A percentile compares a stretch with the other conserved stretches of the same genome.
These are phyloP conservation scores for Artemisia argyi DNA, from an alignment of 129 eudicot genomes.

Conservation along the genomic window DNA sequence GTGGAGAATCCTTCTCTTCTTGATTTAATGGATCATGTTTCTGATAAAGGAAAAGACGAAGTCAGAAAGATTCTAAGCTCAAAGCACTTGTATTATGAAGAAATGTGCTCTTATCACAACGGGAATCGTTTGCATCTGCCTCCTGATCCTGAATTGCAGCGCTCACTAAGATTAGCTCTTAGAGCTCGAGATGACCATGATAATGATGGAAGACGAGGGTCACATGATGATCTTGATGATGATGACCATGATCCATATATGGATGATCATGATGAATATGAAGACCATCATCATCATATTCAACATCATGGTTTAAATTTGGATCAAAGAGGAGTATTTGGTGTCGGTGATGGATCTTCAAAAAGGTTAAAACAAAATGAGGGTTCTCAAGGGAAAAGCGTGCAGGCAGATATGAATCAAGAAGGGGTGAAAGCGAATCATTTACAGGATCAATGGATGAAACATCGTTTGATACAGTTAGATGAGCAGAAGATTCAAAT, in stretches of 20 bases:
- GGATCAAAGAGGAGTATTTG: constrained; percentile 10
- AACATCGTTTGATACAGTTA: constrained; percentile 44
- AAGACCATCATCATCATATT: constrained; percentile 33
- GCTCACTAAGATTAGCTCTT: constrained; percentile 15
- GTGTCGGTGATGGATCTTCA: constrained; percentile 43
- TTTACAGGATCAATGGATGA: constrained; percentile 56
- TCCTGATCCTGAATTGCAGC: constrained; percentile 13
- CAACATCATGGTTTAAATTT: constrained; percentile 29
- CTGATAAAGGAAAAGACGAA: constrained; percentile 82
- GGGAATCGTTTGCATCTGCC: constrained; percentile 18
- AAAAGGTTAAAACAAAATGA: constrained; percentile 64
- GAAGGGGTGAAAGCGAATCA: constrained; percentile 44
- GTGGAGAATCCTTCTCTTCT: constrained; percentile 80
- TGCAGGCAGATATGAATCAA: constrained; percentile 39
- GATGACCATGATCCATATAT: constrained; percentile 63
- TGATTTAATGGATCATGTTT: constrained; percentile 75
- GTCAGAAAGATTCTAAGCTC: constrained; percentile 86
- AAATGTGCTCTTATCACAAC: constrained; percentile 45
- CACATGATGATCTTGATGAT: constrained; percentile 36
- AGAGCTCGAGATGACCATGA: constrained; percentile 15
- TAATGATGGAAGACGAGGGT: constrained; percentile 3
- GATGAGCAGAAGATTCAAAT: constrained; percentile 74
- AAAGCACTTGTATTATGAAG: constrained; percentile 86
- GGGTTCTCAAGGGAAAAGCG: constrained; percentile 32
- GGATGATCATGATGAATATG: constrained; percentile 58